Evolutionary conservation across 2,329 filamentous ascomycete genomes (phyloP).

Genomic region (Pseudocercospora macadamiae): DNA sequence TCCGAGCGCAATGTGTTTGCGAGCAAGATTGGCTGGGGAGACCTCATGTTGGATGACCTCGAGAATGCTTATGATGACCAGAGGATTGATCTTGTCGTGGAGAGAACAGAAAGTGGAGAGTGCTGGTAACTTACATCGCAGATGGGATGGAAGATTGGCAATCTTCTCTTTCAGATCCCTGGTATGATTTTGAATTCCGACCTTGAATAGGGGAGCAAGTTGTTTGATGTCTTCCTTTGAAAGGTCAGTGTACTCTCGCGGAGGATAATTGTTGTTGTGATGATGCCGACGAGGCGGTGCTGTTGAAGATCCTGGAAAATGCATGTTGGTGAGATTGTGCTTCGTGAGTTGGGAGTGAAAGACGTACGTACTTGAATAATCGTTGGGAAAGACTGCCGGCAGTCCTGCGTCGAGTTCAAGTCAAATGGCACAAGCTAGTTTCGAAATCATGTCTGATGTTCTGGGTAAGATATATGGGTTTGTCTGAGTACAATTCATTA

Average conservation of each 20-base stretch:
- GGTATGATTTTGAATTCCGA: no score
- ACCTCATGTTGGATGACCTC: constrained; percentile 23
- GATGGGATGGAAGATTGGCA: constrained; percentile 26
- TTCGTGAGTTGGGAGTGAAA: background rate
- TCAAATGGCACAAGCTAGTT: constrained; percentile 5
- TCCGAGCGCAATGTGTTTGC: constrained; percentile 3
- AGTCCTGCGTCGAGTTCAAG: constrained; percentile 5
- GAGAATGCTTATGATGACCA: constrained; percentile 28
- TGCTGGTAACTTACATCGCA: constrained; percentile 21
- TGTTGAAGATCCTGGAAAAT: background rate
- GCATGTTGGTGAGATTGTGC: background rate
- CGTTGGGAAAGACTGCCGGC: constrained; percentile 5
- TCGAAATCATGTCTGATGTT: constrained; percentile 3
- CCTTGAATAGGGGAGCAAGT: constrained; percentile 26
- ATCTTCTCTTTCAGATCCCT: constrained; percentile 24
- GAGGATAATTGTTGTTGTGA: constrained; percentile 22
- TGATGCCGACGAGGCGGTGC: constrained; percentile 1
- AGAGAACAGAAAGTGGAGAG: constrained; percentile 25
- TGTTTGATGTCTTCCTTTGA: constrained; percentile 22
- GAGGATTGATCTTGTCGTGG: constrained; percentile 28
- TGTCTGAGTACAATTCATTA: constrained; percentile 25
- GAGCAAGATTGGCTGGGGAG: constrained; percentile 1
- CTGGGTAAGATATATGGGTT: constrained; percentile 13
- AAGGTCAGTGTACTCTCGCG: constrained; percentile 26
- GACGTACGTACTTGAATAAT: background rate